Percentiles rank a stretch among this genome's conserved stretches.
phyloP scores from a whole-genome alignment of 176 grass and related monocot species.

The Oryza brachyantha region DNA sequence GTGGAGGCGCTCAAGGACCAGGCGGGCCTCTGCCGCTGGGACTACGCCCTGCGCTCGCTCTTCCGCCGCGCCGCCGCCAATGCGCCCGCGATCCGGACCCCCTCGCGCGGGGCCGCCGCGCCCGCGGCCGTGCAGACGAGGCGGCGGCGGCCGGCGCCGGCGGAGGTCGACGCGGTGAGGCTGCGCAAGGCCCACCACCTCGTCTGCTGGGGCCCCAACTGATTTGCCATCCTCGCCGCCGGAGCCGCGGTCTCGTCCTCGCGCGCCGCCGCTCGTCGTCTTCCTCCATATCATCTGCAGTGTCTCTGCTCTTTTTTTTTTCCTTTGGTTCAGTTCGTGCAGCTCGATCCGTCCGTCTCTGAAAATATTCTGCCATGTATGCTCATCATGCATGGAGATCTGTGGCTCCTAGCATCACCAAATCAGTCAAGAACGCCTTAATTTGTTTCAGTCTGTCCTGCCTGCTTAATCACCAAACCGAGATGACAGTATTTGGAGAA shows the following conservation, averaged over 20 bases:
- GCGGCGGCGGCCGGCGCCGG: not conserved
- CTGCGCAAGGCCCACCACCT: conserved; percentile 52
- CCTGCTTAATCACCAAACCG: not conserved
- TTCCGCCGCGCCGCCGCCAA: conserved; percentile 28
- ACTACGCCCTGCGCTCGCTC: conserved; percentile 56
- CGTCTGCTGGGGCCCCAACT: conserved; percentile 64
- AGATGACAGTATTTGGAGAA: not conserved
- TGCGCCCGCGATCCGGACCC: not conserved
- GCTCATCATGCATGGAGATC: not conserved
- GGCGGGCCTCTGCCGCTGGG: conserved; percentile 68
- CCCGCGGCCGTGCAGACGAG: not conserved
- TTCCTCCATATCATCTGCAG: too few relatives aligned
- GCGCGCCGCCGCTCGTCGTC: too few relatives aligned
- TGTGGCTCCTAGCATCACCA: not conserved
- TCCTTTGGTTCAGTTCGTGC: not conserved
- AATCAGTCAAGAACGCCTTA: not conserved
- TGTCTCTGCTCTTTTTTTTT: too few relatives aligned
- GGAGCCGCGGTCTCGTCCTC: not conserved
- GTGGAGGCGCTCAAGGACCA: conserved; percentile 84
- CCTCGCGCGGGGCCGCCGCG: too few relatives aligned
- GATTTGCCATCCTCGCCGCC: not conserved
- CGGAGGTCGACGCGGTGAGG: conserved; percentile 7
- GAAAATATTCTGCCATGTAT: not conserved
- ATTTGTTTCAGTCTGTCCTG: not conserved
- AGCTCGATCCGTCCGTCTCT: not conserved